Base-by-base conservation (phyloP, 139 green algal genomes). In the Haematococcus lacustris region DNA sequence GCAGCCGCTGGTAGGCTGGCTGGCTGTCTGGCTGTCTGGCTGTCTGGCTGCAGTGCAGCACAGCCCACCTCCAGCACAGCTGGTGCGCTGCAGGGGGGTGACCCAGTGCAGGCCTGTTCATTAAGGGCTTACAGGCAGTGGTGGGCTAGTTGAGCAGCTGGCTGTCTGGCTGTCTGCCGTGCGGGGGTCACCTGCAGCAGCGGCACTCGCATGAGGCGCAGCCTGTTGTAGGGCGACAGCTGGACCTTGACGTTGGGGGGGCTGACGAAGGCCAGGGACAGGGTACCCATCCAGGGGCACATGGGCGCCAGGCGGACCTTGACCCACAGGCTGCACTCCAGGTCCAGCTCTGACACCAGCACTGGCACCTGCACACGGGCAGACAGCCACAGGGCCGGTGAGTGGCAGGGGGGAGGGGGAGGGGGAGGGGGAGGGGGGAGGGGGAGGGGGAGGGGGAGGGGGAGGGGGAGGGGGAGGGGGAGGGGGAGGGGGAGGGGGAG, bases 221-320 rank as follows among this genome's bases (percentile, higher is more conserved):
- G 85, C 23, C 91, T 76, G 77, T 93, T 94, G 91, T 97, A 98
- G 3, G 93, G 94, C 34, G 86, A 85, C 74, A 98, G 88, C 85
- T 97, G 91, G 35, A 97, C 86, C 73, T 94, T 92, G 74, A 98
- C 92, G 69, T 83, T 91, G 32, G 93, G 93, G 3, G 87, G 80
- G 6, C 89, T 88, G 71, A 97, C 89, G 79, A 98, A 98, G 0
- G 90, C 93, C 17, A 98, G 71, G 37, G 79, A 91, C 50, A 98
- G 78, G 39, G 90, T 94, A 65, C 93, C 93, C 38, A 98, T 83
- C 78, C 90, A 98, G 34, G 93, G 93, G 73, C 83, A 89, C 83
- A 97, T 89, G 57, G 93, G 93, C 34, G 93, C 92, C 60, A 98
- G 86, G 4, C 93, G 73, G 38, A 98, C 69, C 82, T 98, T 98